Conservation (phyloP, 1,284 basidiomycete genomes). For the Papiliotrema laurentii region DNA sequence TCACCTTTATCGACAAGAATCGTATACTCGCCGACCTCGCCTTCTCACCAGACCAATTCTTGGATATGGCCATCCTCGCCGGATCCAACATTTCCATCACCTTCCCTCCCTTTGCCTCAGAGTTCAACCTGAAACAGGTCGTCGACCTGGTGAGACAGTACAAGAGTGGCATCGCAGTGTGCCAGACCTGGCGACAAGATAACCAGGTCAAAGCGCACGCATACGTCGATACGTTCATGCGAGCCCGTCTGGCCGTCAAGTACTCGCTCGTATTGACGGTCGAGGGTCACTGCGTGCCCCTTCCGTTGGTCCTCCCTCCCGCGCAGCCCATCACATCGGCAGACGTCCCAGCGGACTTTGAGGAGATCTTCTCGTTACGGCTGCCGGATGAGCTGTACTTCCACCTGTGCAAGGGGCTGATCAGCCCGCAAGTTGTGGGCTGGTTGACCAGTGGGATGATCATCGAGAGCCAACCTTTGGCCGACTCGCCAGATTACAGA, state of each 20-base stretch:
- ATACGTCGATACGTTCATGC: slow-evolving; percentile 83
- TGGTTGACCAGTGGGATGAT: slow-evolving; percentile 81
- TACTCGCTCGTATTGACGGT: slow-evolving; percentile 86
- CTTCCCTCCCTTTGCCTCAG: slow-evolving; percentile 74
- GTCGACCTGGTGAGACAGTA: slow-evolving; percentile 86
- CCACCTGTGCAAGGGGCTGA: slow-evolving; percentile 86
- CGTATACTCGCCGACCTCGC: slow-evolving; percentile 70
- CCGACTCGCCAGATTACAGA: slow-evolving; percentile 89
- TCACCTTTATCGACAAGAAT: slow-evolving; percentile 81
- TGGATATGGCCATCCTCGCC: slow-evolving; percentile 86
- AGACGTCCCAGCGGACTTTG: slow-evolving; percentile 85
- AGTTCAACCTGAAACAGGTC: slow-evolving; percentile 69
- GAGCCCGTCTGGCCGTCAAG: slow-evolving; percentile 87
- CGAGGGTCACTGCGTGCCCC: slow-evolving; percentile 80
- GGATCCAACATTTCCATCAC: slow-evolving; percentile 83
- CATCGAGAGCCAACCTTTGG: slow-evolving; percentile 82
- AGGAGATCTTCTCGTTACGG: slow-evolving; percentile 91
- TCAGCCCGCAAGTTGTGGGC: slow-evolving; percentile 80
- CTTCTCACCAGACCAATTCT: slow-evolving; percentile 83
- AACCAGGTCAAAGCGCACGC: slow-evolving; percentile 22
- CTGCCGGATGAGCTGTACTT: slow-evolving; percentile 96
- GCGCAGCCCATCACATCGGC: slow-evolving; percentile 59
- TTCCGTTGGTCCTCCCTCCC: slow-evolving; percentile 68
- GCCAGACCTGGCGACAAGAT: slow-evolving; percentile 69
- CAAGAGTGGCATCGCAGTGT: slow-evolving; percentile 75